These are phyloP conservation scores for Vanderwaltozyma yarrowii DNA, from an alignment of 805 yeast genomes.

Conservation along the genomic window DNA sequence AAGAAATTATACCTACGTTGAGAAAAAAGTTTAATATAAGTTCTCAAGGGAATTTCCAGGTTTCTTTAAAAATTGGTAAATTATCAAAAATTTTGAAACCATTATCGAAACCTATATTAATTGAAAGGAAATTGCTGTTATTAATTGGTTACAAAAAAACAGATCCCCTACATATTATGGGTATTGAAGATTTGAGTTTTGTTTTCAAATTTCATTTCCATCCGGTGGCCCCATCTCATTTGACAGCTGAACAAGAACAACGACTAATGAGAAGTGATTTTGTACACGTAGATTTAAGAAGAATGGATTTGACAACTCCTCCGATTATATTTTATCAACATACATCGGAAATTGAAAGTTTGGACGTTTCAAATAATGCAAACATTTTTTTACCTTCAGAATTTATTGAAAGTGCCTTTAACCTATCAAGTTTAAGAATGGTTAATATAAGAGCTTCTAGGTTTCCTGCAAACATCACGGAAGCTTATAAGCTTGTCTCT, in stretches of 20 bases:
- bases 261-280: conserved; percentile 47
- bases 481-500: conserved; percentile 54
- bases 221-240: conserved; percentile 47
- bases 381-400: conserved; percentile 75
- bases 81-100: conserved; percentile 61
- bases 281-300: conserved; percentile 61
- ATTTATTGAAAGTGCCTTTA: conserved; percentile 72
- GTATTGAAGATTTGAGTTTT: conserved; percentile 74
- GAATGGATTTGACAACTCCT: conserved; percentile 68
- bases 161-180: conserved; percentile 70
- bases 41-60: conserved; percentile 59
- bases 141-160: conserved; percentile 69
- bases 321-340: conserved; percentile 75
- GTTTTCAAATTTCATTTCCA: conserved; percentile 72
- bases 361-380: conserved; percentile 82
- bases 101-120: conserved; percentile 65
- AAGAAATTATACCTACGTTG: conserved; percentile 58
- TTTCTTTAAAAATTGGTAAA: conserved; percentile 68
- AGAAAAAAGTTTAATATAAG: conserved; percentile 72
- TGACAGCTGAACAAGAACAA: conserved; percentile 63
- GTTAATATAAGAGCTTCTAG: conserved; percentile 61
- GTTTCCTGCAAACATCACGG: conserved; percentile 65
- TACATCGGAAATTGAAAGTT: conserved; percentile 67
- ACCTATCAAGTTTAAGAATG: conserved; percentile 56
- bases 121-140: conserved; percentile 62